A percentile compares a stretch with the other conserved stretches of the same genome.
Conservation (phyloP, 2,329 filamentous ascomycete species). For the Colletotrichum godetiae region DNA sequence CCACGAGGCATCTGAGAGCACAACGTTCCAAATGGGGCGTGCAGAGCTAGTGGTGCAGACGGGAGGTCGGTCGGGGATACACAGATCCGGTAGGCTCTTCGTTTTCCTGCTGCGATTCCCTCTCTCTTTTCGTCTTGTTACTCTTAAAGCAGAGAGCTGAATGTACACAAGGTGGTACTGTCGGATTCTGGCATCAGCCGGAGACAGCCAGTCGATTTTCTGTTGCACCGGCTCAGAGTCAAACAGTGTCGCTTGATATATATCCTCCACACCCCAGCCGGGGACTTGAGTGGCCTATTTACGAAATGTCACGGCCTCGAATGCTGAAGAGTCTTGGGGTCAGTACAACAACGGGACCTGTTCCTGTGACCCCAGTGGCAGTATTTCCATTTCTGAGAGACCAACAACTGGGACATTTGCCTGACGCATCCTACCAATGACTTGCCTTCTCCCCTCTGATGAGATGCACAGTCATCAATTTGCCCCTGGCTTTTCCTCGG, state of each 20-base stretch:
- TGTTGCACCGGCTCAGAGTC: neutral
- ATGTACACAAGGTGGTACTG: constrained; percentile 8
- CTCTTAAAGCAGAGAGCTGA: constrained; percentile 5
- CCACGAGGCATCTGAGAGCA: constrained; percentile 29
- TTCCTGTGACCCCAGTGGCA: neutral
- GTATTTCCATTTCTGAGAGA: constrained; percentile 11
- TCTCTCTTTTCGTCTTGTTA: neutral
- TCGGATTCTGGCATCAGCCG: constrained; percentile 17
- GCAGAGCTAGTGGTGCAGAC: neutral
- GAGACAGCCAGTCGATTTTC: constrained; percentile 10
- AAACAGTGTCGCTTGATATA: constrained; percentile 25
- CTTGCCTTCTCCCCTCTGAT: neutral
- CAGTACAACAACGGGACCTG: constrained; percentile 21
- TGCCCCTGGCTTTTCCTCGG: neutral
- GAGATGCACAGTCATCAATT: neutral
- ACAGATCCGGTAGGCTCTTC: constrained; percentile 26
- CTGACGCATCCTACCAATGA: neutral
- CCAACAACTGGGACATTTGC: neutral
- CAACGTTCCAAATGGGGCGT: constrained; percentile 12
- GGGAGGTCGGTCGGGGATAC: neutral
- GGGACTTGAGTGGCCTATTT: constrained; percentile 24
- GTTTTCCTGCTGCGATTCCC: neutral
- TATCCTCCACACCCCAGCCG: neutral
- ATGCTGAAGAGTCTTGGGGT: constrained; percentile 2
- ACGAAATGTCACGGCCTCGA: constrained; percentile 11